phyloP scores from a whole-genome alignment of 2,329 filamentous ascomycete species.

The Fusarium phyllophilum region DNA sequence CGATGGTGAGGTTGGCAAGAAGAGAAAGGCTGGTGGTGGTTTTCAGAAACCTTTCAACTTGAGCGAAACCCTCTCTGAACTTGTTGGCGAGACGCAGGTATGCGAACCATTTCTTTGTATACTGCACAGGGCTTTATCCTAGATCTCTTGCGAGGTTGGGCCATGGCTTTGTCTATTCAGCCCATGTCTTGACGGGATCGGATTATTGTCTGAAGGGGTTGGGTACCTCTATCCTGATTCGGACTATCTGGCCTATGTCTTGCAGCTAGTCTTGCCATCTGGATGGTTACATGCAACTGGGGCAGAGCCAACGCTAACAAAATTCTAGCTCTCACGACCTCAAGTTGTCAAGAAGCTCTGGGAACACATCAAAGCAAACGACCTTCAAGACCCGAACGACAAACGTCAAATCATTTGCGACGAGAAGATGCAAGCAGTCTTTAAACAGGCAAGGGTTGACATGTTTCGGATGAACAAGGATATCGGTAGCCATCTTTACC shows the following conservation, averaged over 20 bases:
- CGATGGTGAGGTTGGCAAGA: constrained; percentile 63
- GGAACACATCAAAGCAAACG: constrained; percentile 89
- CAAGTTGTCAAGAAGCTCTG: constrained; percentile 97
- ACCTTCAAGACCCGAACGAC: constrained; percentile 90
- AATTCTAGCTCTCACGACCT: constrained; percentile 80
- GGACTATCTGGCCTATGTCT: not conserved
- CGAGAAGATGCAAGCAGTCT: constrained; percentile 88
- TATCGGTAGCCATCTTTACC: constrained; percentile 88
- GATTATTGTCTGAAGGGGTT: not conserved
- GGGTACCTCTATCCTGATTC: not conserved
- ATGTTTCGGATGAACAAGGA: constrained; percentile 99
- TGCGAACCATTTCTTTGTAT: constrained; percentile 40
- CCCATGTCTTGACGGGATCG: not conserved
- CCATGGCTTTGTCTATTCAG: not conserved
- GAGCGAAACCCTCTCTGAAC: constrained; percentile 73
- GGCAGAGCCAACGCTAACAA: constrained; percentile 11
- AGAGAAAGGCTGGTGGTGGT: constrained; percentile 87
- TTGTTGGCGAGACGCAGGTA: constrained; percentile 76
- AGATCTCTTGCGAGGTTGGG: not conserved
- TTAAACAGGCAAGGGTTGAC: constrained; percentile 89
- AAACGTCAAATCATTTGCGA: constrained; percentile 95
- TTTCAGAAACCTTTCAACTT: constrained; percentile 90
- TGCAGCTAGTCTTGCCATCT: not conserved
- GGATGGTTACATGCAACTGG: not conserved
- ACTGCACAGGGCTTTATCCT: not conserved